Base-by-base conservation (phyloP, 176 grass and related monocot genomes). In the Dactylis glomerata region DNA sequence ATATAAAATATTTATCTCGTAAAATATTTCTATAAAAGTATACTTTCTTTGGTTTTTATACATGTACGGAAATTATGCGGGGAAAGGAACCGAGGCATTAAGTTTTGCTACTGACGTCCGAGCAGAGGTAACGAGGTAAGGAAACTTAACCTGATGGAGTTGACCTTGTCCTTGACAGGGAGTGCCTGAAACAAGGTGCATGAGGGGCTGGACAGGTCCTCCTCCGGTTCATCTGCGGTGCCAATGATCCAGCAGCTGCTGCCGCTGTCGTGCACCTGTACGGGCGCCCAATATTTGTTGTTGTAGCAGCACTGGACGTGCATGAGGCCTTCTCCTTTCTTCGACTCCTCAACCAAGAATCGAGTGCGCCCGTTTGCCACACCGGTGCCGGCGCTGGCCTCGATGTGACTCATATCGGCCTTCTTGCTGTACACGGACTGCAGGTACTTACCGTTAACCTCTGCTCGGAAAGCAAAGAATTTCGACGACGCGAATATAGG, bases 271-370 rank as follows among this genome's bases (percentile, higher is more conserved):
- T 12, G 7, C 8, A 1, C n/a, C 68, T 15, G 10, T 6, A 17
- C 31, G 51, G 44, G 16, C 15, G 24, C 37, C 68, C 67, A 83
- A 3, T 83, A 83, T 26, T 32, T 83, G 81, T 83, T 66, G 63
- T 66, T 66, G 63, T 66, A 34, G 63, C 63, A 66, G 63, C 63
- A 20, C 63, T 32, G 16, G 6, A 66, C 63, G 63, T 66, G 63
- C 15, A 66, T 7, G 16, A 36, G 63, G 15, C 31, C 17, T 1
- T 36, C 17, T 8, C 36, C 16, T 34, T 19, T 2, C 6, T 66
- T 8, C 7, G 1, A 10, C 0, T 3, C 32, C 63, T 67, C 14
- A 7, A 67, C 32, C 41, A 42, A 11, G 41, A 42, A 42, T 8
- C 41, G 41, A 42, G 41, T 42, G 41, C 41, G 41, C 41, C 8